Base-by-base conservation (phyloP, 2,329 filamentous ascomycete genomes). In the Aspergillus japonicus region DNA sequence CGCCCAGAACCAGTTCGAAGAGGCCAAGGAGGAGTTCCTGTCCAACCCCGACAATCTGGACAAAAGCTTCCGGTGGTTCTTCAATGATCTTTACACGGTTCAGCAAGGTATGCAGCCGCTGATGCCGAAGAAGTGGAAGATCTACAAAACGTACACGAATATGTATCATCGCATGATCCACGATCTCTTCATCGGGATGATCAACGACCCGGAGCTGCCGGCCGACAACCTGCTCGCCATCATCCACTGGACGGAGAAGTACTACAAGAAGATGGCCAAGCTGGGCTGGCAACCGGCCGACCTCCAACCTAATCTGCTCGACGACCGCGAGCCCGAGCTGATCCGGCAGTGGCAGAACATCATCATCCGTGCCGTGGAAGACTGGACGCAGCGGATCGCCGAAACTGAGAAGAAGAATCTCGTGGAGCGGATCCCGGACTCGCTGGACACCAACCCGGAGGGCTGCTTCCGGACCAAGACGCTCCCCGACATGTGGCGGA, bases 161-260 rank as follows among this genome's bases (percentile, higher is more conserved):
- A 93, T 96, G 62, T 99, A 99, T 74, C 95, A 99, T 78, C 84
- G 86, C 65, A 85, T 94, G 67, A 98, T 99, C 94, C 95, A 96
- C 78, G 92, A 97, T 75, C 96, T 95, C 74, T 83, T 99, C 10
- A 80, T 96, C 56, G 86, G 82, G 26, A 87, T 92, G 72, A 88
- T 98, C 60, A 90, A 97, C 67, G 91, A 96, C 69, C 85, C 90
- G 1, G 87, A 92, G 54, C 85, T 92, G n/a, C 91, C 87, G 50
- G 93, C 93, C 0, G 89, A 89, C 23, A 92, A 96, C 72, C 90
- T 95, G 68, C 85, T 99, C 21, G 89, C 92, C 64, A 96, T 99
- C 66, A 89, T 98, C 69, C 90, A 96, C 71, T 99, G 94, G 89
- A 91, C 91, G 5, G 91, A 96, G 64, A 95, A 94, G 73, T 99